Evolutionary conservation across 2,329 filamentous ascomycete species (phyloP).

Genomic region (Colletotrichum aenigma): DNA sequence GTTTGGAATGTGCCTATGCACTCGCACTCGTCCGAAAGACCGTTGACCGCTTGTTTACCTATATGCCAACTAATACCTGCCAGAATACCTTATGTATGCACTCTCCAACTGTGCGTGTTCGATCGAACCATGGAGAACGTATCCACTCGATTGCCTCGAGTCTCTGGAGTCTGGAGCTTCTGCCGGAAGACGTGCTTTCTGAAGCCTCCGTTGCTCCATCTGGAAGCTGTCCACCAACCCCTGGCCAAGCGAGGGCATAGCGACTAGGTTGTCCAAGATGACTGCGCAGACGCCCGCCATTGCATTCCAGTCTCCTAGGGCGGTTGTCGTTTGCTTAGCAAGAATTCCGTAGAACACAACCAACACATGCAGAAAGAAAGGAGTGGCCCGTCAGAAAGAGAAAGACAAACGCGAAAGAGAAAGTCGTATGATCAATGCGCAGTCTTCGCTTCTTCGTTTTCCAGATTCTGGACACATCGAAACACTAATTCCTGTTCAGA

Average conservation of each 20-base stretch:
- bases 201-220: neutral
- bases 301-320: neutral
- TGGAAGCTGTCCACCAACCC: neutral
- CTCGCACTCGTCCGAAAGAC: neutral
- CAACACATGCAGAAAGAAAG: neutral
- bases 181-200: neutral
- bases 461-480: neutral
- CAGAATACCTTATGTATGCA: neutral
- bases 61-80: neutral
- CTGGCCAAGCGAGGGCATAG: neutral
- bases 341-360: neutral
- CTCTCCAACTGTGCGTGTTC: neutral
- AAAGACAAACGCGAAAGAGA: neutral
- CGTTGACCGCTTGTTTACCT: neutral
- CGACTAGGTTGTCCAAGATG: neutral
- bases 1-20: neutral
- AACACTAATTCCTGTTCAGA: neutral
- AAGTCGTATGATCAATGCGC: neutral
- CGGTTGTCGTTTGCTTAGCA: neutral
- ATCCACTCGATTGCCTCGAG: neutral
- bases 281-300: neutral
- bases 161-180: neutral
- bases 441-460: neutral
- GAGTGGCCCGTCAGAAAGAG: neutral
- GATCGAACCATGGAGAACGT: neutral